Evolutionary conservation across 371 early-diverging fungal genomes (phyloP).

Genomic region (Dichotomocladium elegans): DNA sequence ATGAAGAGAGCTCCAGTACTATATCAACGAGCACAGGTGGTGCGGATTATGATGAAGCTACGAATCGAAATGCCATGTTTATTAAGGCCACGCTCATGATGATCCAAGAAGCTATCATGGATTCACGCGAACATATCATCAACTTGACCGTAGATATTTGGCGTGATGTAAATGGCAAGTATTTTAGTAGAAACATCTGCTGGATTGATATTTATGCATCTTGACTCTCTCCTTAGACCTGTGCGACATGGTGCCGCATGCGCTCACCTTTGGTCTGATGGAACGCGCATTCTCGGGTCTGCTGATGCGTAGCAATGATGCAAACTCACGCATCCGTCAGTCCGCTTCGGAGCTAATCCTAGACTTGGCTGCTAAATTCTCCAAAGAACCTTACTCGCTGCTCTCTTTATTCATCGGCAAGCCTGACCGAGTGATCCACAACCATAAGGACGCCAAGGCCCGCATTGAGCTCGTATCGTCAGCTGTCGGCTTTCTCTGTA

Average conservation of each 20-base stretch:
- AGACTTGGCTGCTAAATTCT: slow-evolving; percentile 49
- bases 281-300: slow-evolving; percentile 52
- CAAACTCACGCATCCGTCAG: slow-evolving; percentile 55
- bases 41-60: slow-evolving; percentile 5
- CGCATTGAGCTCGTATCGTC: slow-evolving; percentile 53
- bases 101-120: slow-evolving; percentile 57
- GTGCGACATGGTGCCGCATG: slow-evolving; percentile 18
- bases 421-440: slow-evolving; percentile 32
- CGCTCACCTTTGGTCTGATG: slow-evolving; percentile 34
- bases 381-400: slow-evolving; percentile 42
- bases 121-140: slow-evolving; percentile 60
- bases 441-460: slow-evolving; percentile 29
- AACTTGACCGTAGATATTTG: slow-evolving; percentile 48
- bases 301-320: slow-evolving; percentile 57
- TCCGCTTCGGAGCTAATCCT: slow-evolving; percentile 49
- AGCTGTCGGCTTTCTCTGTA: slow-evolving; percentile 41
- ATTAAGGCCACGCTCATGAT: slow-evolving; percentile 57
- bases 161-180: slow-evolving; percentile 55
- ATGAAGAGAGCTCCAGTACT: slow-evolving; percentile 4
- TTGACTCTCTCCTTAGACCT: slow-evolving; percentile 16
- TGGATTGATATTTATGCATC: neutral
- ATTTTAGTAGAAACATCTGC: too few species aligned
- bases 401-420: slow-evolving; percentile 48
- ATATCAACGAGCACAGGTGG: neutral
- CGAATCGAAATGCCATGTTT: slow-evolving; percentile 19